Evolutionary conservation across 139 green algal genomes (phyloP).

Genomic region (Mychonastes homosphaera): DNA sequence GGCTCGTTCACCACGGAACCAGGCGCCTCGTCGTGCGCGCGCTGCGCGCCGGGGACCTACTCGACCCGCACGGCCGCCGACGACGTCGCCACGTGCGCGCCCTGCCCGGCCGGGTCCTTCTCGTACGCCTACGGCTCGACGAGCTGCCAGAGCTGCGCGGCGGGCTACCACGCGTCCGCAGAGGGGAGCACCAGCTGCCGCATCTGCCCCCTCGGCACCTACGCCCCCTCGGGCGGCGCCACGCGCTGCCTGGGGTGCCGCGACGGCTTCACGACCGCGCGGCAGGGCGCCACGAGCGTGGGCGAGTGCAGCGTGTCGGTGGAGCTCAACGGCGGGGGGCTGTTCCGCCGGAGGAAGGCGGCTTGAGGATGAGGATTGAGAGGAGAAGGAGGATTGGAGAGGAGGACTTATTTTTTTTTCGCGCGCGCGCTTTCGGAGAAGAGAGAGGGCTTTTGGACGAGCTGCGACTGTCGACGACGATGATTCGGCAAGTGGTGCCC

Average conservation of each 20-base stretch:
- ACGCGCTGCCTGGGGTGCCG: constrained; percentile 15
- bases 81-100: constrained; percentile 11
- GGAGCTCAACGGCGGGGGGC: neutral
- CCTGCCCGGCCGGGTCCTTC: constrained; percentile 14
- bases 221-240: constrained; percentile 6
- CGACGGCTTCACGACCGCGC: constrained; percentile 10
- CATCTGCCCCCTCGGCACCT: constrained; percentile 17
- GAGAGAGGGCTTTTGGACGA: neutral
- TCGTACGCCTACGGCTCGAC: constrained; percentile 14
- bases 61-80: constrained; percentile 12
- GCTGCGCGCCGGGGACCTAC: constrained; percentile 14
- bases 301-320: neutral
- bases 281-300: neutral
- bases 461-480: neutral
- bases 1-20: constrained; percentile 11
- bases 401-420: neutral
- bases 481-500: neutral
- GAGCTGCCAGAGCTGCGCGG: constrained; percentile 11
- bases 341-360: too few relatives aligned
- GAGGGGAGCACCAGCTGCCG: neutral
- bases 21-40: constrained; percentile 5
- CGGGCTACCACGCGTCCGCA: constrained; percentile 5
- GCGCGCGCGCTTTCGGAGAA: neutral
- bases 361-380: neutral
- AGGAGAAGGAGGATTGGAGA: neutral